A percentile compares a stretch with the other conserved stretches of the same genome.
phyloP scores from a whole-genome alignment of 2,329 filamentous ascomycete species.

The Fusarium sp. region DNA sequence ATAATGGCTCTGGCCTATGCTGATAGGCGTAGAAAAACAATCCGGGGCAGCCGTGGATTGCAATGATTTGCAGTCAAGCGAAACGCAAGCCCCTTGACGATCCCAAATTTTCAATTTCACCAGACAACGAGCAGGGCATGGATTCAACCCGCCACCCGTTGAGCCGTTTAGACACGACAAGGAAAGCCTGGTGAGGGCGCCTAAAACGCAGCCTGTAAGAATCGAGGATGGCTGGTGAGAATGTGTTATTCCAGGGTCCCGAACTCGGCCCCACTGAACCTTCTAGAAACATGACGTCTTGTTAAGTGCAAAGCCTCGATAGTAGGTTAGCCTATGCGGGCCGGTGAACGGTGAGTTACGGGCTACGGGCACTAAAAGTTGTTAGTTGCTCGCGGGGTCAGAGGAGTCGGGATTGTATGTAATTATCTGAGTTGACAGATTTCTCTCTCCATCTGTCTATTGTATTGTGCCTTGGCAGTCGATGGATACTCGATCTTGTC shows the following conservation, averaged over 20 bases:
- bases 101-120: constrained; percentile 9
- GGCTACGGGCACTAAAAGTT: constrained; percentile 40
- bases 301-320: constrained; percentile 53
- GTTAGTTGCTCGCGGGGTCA: constrained; percentile 33
- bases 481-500: constrained; percentile 4
- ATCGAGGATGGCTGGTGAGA: constrained; percentile 25
- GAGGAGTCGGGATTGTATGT: background rate
- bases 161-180: constrained; percentile 17
- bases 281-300: constrained; percentile 55
- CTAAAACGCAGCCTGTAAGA: constrained; percentile 17
- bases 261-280: constrained; percentile 54
- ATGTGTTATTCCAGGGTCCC: constrained; percentile 19
- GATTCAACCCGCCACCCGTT: constrained; percentile 23
- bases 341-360: constrained; percentile 10
- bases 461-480: background rate
- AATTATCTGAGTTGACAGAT: constrained; percentile 17
- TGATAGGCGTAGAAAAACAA: constrained; percentile 18
- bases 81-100: constrained; percentile 26
- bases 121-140: constrained; percentile 5
- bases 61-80: constrained; percentile 42
- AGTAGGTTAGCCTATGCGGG: constrained; percentile 32
- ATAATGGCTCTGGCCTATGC: constrained; percentile 9
- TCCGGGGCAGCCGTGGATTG: constrained; percentile 29
- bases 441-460: background rate
- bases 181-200: constrained; percentile 22